A percentile compares a stretch with the other conserved stretches of the same genome.
phyloP scores from a whole-genome alignment of 2,329 filamentous ascomycete species.

The Tympanopsis confertula region DNA sequence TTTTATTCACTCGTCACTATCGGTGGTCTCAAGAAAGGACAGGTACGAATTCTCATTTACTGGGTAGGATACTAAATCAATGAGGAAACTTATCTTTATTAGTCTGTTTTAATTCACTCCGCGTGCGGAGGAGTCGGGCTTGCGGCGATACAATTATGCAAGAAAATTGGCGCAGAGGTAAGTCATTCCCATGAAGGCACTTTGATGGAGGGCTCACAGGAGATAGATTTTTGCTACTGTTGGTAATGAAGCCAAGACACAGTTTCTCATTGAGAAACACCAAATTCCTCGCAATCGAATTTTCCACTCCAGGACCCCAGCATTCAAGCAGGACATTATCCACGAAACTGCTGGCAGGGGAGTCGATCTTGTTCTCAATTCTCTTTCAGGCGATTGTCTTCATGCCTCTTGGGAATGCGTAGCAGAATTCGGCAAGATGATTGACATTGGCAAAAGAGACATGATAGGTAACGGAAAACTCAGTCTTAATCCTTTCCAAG shows the following conservation, averaged over 20 bases:
- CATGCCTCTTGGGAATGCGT: slow-evolving; percentile 10
- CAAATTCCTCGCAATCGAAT: too few relatives aligned
- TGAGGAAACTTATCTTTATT: slow-evolving; percentile 6
- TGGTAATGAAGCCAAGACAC: too few relatives aligned
- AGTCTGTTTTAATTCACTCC: slow-evolving; percentile 16
- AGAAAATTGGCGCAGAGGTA: slow-evolving; percentile 14
- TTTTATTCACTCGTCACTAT: too few relatives aligned
- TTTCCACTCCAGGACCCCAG: neutral
- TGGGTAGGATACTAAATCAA: slow-evolving; percentile 8
- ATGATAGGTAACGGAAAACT: slow-evolving; percentile 5
- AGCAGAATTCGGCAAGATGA: slow-evolving; percentile 14
- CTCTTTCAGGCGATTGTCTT: slow-evolving; percentile 13
- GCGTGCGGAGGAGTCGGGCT: slow-evolving; percentile 15
- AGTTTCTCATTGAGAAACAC: too few relatives aligned
- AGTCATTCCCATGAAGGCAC: slow-evolving; percentile 3
- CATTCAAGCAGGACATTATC: neutral
- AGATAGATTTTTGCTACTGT: too few relatives aligned
- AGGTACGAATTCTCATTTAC: slow-evolving; percentile 5
- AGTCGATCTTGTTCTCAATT: slow-evolving; percentile 19
- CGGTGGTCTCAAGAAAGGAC: too few relatives aligned
- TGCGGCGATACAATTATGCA: slow-evolving; percentile 15
- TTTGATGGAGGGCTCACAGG: neutral
- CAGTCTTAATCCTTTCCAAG: slow-evolving; percentile 12
- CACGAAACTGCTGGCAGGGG: slow-evolving; percentile 6
- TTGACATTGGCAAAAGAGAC: slow-evolving; percentile 16